Evolutionary conservation across 192 early-diverging fungal genomes (phyloP).

Genomic region (Linderina pennispora): DNA sequence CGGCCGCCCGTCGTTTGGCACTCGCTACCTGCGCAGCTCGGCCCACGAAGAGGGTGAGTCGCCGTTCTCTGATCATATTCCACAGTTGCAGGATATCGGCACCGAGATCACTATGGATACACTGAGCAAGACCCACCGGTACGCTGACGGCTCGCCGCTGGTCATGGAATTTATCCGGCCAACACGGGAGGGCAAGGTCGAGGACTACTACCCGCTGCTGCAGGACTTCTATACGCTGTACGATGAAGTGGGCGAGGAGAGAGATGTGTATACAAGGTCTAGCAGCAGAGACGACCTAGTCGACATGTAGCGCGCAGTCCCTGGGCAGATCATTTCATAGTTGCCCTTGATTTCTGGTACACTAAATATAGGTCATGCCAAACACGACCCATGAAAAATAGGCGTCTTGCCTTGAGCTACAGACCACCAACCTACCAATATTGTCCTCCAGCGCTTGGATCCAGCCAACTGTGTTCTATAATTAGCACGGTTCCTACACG

Average conservation of each 20-base stretch:
- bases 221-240: slow-evolving; percentile 16
- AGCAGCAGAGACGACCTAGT: too few species aligned
- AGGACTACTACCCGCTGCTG: slow-evolving; percentile 30
- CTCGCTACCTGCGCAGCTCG: slow-evolving; percentile 16
- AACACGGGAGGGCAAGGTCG: slow-evolving; percentile 32
- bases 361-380: too few species aligned
- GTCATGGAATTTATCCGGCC: slow-evolving; percentile 38
- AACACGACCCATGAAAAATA: too few species aligned
- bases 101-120: slow-evolving; percentile 34
- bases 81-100: slow-evolving; percentile 23
- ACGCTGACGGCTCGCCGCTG: slow-evolving; percentile 27
- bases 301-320: slow-evolving; percentile 10
- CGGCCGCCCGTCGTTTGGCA: slow-evolving; percentile 10
- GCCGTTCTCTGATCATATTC: slow-evolving; percentile 40
- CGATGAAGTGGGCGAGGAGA: too few species aligned
- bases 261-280: too few species aligned
- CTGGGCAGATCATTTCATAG: too few species aligned
- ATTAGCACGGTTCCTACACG: too few species aligned
- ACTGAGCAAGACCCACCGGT: slow-evolving; percentile 23
- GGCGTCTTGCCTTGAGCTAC: too few species aligned
- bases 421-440: too few species aligned
- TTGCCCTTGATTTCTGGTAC: too few species aligned
- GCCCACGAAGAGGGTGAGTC: slow-evolving; percentile 24
- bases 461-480: too few species aligned
- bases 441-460: too few species aligned